Evolutionary conservation across 169 alveolate genomes (phyloP).

Genomic region (Toxoplasma gondii): DNA sequence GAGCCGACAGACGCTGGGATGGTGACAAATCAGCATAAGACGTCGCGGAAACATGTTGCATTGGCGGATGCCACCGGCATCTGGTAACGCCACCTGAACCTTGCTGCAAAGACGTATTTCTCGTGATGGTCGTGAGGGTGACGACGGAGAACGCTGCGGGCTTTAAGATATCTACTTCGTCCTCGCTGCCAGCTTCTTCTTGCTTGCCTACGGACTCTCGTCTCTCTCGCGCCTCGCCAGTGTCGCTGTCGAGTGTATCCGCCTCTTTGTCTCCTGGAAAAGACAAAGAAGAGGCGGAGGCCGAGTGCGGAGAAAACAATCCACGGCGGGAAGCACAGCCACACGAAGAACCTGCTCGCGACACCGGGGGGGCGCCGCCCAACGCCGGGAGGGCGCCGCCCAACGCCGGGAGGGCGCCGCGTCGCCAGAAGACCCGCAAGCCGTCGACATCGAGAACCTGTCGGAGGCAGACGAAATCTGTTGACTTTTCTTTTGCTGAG

Average conservation of each 20-base stretch:
- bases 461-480: background rate
- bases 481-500: background rate
- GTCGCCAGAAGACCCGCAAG: background rate
- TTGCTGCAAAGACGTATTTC: background rate
- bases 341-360: background rate
- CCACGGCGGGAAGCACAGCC: background rate
- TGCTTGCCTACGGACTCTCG: background rate
- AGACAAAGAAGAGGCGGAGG: background rate
- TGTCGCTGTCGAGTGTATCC: no score
- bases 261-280: no score
- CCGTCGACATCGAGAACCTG: conserved; percentile 7
- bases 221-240: background rate
- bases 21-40: background rate
- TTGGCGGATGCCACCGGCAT: no score
- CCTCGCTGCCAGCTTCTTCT: background rate
- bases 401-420: no score
- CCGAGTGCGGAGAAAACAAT: background rate
- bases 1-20: background rate
- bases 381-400: no score
- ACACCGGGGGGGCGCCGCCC: background rate
- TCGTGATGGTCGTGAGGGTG: background rate
- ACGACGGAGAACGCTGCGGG: background rate
- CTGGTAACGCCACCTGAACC: background rate
- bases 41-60: no score
- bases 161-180: background rate